Conservation (phyloP, 805 yeast genomes). For the Jamesozyma rosinii region DNA sequence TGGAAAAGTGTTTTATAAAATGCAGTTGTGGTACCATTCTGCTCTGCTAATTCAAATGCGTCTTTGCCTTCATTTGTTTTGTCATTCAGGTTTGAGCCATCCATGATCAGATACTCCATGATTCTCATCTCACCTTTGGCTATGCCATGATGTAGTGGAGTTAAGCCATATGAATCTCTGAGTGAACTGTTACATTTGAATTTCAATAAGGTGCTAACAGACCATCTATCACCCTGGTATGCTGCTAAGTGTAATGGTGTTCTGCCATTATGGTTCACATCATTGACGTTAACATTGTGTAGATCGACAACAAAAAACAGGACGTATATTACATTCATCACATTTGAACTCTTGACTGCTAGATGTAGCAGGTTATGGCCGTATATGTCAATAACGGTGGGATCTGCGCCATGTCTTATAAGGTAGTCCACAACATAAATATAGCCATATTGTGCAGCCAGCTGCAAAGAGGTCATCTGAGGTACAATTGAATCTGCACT, state of each 20-base stretch:
- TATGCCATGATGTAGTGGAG: conserved; percentile 77
- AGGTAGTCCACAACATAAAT: conserved; percentile 69
- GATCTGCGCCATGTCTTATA: conserved; percentile 53
- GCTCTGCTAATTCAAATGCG: conserved; percentile 54
- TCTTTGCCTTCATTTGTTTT: conserved; percentile 47
- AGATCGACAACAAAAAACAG: conserved; percentile 30
- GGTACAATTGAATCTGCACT: background rate
- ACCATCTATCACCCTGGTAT: conserved; percentile 76
- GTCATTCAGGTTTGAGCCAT: conserved; percentile 50
- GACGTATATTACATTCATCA: conserved; percentile 66
- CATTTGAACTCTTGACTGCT: conserved; percentile 82
- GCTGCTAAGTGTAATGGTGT: conserved; percentile 90
- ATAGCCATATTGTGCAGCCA: conserved; percentile 83
- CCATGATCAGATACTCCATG: conserved; percentile 46
- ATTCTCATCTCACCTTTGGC: conserved; percentile 56
- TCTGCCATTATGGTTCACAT: conserved; percentile 56
- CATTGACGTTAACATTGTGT: conserved; percentile 46
- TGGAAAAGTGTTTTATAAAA: conserved; percentile 12
- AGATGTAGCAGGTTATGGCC: conserved; percentile 75
- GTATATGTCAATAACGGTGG: conserved; percentile 50
- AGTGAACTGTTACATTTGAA: conserved; percentile 59
- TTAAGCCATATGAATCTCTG: conserved; percentile 56
- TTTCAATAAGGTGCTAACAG: conserved; percentile 57
- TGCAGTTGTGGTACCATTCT: conserved; percentile 48
- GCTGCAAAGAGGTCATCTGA: conserved; percentile 60